These are phyloP conservation scores for Populus hybrid DNA, from an alignment of 441 rosid genomes.

Conservation along the genomic window DNA sequence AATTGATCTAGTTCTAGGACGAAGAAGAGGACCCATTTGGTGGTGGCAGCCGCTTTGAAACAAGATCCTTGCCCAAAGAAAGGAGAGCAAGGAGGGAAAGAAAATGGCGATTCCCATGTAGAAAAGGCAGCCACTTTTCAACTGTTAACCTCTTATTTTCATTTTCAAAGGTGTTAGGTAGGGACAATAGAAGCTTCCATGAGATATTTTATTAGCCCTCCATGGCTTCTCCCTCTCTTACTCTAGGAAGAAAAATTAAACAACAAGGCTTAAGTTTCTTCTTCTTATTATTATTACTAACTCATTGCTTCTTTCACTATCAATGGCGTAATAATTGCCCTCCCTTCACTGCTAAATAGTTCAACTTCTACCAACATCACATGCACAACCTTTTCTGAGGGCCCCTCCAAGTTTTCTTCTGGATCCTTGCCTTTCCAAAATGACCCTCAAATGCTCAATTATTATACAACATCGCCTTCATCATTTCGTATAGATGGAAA, in stretches of 20 bases:
- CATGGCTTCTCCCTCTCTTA: background rate
- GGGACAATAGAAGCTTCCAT: slow-evolving; percentile 54
- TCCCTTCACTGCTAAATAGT: slow-evolving; percentile 13
- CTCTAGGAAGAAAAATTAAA: slow-evolving; percentile 19
- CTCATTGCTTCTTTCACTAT: slow-evolving; percentile 21
- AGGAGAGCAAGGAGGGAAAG: background rate
- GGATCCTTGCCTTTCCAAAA: slow-evolving; percentile 2
- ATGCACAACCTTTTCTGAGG: slow-evolving; percentile 30
- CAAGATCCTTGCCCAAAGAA: slow-evolving; percentile 8
- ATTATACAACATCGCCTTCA: background rate
- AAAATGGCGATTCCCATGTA: slow-evolving; percentile 20
- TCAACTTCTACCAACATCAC: slow-evolving; percentile 44
- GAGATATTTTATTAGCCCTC: slow-evolving; percentile 18
- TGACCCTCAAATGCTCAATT: background rate
- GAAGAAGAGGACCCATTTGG: background rate
- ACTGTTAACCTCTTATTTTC: slow-evolving; percentile 13
- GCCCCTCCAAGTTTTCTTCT: slow-evolving; percentile 13
- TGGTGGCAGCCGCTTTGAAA: slow-evolving; percentile 5
- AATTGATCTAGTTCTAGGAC: background rate
- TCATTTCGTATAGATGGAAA: background rate
- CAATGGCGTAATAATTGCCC: slow-evolving; percentile 24
- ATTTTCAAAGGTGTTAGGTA: slow-evolving; percentile 54
- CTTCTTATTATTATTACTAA: background rate
- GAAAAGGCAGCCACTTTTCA: slow-evolving; percentile 31
- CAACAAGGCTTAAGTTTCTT: slow-evolving; percentile 11